A percentile compares a stretch with the other conserved stretches of the same genome.
Evolutionary conservation across 2,329 filamentous ascomycete genomes (phyloP).

Genomic region (Paraphoma sp.): DNA sequence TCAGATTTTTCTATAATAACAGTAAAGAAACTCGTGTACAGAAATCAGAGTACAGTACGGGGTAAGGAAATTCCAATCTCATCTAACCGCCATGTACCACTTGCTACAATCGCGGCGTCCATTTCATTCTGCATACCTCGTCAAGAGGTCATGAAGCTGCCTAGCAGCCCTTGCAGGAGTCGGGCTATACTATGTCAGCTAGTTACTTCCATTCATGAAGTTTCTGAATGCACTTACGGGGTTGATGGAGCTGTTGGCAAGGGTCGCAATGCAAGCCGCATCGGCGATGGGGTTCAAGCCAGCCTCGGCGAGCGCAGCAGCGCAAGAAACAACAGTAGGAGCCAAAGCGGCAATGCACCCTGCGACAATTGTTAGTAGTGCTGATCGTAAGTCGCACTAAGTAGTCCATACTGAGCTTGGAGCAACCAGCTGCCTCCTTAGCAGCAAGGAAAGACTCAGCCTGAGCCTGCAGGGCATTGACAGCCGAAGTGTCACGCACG

Average conservation of each 20-base stretch:
- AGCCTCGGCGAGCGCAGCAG: slow-evolving; percentile 15
- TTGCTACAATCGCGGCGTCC: not conserved
- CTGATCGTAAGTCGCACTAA: not conserved
- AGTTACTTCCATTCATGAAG: too few relatives aligned
- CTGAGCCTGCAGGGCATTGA: slow-evolving; percentile 6
- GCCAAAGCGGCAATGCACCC: slow-evolving; percentile 17
- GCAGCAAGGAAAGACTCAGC: slow-evolving; percentile 9
- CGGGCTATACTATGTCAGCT: not conserved
- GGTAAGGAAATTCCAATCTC: not conserved
- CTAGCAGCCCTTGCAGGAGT: slow-evolving; percentile 2
- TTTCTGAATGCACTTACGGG: slow-evolving; percentile 1
- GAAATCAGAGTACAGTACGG: not conserved
- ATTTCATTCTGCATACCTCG: not conserved
- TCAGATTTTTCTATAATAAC: not conserved
- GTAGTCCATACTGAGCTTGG: slow-evolving; percentile 9
- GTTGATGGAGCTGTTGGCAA: slow-evolving; percentile 8
- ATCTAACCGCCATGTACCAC: not conserved
- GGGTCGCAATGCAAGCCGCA: slow-evolving; percentile 16
- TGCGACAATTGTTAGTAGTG: not conserved
- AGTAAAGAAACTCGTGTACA: not conserved
- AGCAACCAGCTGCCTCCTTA: slow-evolving; percentile 12
- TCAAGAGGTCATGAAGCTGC: not conserved
- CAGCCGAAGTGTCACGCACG: slow-evolving; percentile 3
- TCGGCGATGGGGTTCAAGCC: slow-evolving; percentile 15
- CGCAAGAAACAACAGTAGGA: slow-evolving; percentile 13